Percentiles rank a stretch among this genome's conserved stretches.
Evolutionary conservation across 306 rosid genomes (phyloP).

Genomic region (Vigna reflexopilosa): DNA sequence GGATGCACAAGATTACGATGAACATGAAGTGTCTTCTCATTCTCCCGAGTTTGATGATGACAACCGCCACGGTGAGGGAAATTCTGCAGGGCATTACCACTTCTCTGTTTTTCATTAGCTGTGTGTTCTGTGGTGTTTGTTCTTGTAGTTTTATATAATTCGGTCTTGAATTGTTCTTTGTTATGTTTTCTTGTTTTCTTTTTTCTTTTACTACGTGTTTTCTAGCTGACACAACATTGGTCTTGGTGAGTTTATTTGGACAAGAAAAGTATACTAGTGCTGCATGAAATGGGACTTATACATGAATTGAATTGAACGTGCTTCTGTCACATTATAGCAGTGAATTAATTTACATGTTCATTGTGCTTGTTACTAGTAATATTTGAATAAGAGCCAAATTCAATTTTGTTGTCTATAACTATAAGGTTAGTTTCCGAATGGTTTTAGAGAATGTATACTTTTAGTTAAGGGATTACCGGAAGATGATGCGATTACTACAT

Average conservation of each 20-base stretch:
- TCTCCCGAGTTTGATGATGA: not conserved
- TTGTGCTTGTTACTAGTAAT: no score
- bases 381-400: not conserved
- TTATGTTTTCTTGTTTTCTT: no score
- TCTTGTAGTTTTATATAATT: not conserved
- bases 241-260: no score
- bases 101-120: conserved; percentile 35
- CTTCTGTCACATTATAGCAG: not conserved
- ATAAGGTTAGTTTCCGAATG: not conserved
- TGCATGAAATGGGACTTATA: not conserved
- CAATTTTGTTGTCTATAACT: not conserved
- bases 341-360: no score
- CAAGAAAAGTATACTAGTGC: no score
- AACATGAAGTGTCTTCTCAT: no score
- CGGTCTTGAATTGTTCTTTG: not conserved
- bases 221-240: no score
- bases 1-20: not conserved
- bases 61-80: not conserved
- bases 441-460: not conserved
- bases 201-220: no score
- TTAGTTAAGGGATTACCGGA: not conserved
- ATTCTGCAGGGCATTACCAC: not conserved
- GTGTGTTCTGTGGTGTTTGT: not conserved
- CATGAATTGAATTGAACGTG: no score
- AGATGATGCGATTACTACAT: not conserved